Evolutionary conservation across 345 rosid species (phyloP), one percentile per base, ranked within the genome.

Genomic region (Isatis tinctoria): DNA sequence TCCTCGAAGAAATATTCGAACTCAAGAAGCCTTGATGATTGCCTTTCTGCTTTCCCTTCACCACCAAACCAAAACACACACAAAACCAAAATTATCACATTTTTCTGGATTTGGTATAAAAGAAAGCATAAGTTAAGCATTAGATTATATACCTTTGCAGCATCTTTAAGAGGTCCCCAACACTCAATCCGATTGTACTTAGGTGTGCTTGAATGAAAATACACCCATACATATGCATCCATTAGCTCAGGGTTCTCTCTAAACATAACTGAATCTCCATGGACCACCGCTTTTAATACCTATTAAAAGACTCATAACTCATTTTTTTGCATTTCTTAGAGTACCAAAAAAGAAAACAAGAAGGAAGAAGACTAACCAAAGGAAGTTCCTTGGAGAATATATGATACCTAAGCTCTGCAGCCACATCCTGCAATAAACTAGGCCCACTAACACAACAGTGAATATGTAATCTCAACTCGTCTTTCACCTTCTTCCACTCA

Each of bases 341-440:
- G 28, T 61, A 67, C 56, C 13, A 18, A 27, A 9, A 32, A n/a
- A 0, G 2, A 9, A 43, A 39, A 36, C 14, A 3, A 59, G 27
- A n/a, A 52, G 10, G 30, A 43, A 62, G 45, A 65, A 74, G 56
- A 80, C 78, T 79, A 80, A 93, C 97, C 92, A 93, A 74, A 78
- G 96, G 97, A 78, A 89, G 74, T 62, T 93, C 97, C 82, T 93
- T 93, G 70, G 97, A 85, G 85, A 93, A 93, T 11, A 93, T 93
- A 62, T 87, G 96, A 81, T 93, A 93, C 72, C 98, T 82, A 45
- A 93, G 82, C 82, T 89, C 97, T 0, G 98, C 98, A 65, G 91
- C 90, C 43, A 91, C 80, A 75, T 93, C 94, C 41, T 81, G 71
- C 71, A 83, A 60, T 14, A 85, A 75, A 81, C 84, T 91, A 8